Conservation (phyloP, 345 rosid species). For the Turnera subulata region DNA sequence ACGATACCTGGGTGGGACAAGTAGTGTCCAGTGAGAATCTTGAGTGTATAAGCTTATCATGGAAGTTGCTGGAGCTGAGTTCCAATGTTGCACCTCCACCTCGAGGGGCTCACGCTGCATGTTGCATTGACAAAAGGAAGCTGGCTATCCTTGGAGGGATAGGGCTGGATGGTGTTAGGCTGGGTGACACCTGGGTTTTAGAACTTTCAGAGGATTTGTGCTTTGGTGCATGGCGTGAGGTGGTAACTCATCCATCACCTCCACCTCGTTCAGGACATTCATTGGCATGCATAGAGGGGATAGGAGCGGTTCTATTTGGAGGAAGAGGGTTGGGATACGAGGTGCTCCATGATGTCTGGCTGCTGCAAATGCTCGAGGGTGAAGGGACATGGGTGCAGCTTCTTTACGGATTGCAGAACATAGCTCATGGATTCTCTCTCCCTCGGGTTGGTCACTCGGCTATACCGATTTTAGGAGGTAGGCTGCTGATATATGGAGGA, state of each 20-base stretch:
- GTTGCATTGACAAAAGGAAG: constrained; percentile 54
- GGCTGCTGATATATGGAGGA: constrained; percentile 78
- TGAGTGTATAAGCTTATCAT: constrained; percentile 37
- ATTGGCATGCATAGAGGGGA: constrained; percentile 58
- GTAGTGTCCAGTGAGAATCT: constrained; percentile 38
- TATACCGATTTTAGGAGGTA: constrained; percentile 61
- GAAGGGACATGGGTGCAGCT: constrained; percentile 60
- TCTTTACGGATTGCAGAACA: constrained; percentile 43
- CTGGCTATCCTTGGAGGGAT: constrained; percentile 91
- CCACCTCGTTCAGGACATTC: constrained; percentile 95
- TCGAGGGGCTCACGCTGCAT: constrained; percentile 94
- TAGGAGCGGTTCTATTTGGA: constrained; percentile 63
- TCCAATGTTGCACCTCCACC: constrained; percentile 52
- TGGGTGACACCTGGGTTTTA: constrained; percentile 81
- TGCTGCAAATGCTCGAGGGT: constrained; percentile 46
- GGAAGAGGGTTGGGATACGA: constrained; percentile 88
- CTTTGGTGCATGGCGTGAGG: constrained; percentile 61
- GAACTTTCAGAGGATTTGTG: constrained; percentile 58
- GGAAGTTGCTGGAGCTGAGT: constrained; percentile 65
- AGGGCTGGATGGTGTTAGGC: constrained; percentile 59
- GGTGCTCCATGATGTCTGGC: constrained; percentile 83
- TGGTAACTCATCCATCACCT: constrained; percentile 56
- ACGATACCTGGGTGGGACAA: constrained; percentile 84
- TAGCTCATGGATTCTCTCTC: constrained; percentile 54
- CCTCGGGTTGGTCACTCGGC: constrained; percentile 98